Base-by-base conservation (phyloP, 495 filamentous ascomycete species). In the Penicillium paradoxum region DNA sequence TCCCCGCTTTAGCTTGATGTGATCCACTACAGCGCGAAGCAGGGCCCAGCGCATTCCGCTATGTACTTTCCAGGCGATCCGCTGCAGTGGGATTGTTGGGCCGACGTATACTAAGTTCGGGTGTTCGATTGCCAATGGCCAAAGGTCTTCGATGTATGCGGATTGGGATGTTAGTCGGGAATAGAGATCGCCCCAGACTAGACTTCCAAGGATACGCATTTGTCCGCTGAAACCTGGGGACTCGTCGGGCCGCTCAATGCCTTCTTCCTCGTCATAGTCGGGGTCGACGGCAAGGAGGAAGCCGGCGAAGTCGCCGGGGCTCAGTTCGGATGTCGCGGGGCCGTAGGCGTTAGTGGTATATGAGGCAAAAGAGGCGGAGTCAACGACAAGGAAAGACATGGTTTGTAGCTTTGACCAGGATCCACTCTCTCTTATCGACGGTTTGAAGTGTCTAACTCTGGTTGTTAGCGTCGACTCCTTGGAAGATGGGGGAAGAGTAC, bases 181-280 rank as follows among this genome's bases (percentile, higher is more conserved):
- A 45, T 48, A 68, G 6, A 73, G 44, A 30, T 73, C 70, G 3
- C 65, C 56, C 67, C 65, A 73, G 36, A 73, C 39, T 1, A 72
- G 58, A 17, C 58, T 65, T 21, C 62, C 68, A 1, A 68, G 52
- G 19, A 73, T 58, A 7, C 60, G 63, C 60, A 73, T 64, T 6
- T 64, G 51, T 1, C 70, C 69, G 2, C 9, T 36, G 48, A 58
- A 70, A 0, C 59, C 63, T 17, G 65, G 60, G 0, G 43, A 57
- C 38, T 64, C 56, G 6, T 68, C 49, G 0, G 57, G 45, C 22
- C 56, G 60, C 13, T 54, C 24, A 21, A 40, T 32, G 8, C 49
- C 41, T 21, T 63, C 47, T 11, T 53, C 7, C 0, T 54, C 37
- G 30, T 66, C 57, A 29, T 53, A 70, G 0, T 49, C 11, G 0